Evolutionary conservation across 2,329 filamentous ascomycete species (phyloP), one percentile per base, ranked within the genome.

Genomic region (Leptographium flavum): DNA sequence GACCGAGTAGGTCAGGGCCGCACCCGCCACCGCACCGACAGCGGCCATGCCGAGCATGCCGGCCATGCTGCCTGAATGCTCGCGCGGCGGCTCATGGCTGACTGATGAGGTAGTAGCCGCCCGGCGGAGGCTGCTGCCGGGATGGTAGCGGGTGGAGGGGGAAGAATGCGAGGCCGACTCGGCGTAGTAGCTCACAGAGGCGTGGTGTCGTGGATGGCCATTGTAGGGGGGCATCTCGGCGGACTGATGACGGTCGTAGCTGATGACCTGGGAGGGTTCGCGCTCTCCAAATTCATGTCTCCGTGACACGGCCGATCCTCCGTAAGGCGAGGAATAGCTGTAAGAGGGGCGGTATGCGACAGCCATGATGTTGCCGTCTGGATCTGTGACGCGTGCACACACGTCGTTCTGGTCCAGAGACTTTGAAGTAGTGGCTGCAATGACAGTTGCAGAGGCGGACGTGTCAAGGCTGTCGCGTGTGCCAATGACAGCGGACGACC

Each of bases 331-430:
- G 23, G 60, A 54, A 42, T 66, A 63, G 30, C 60, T 60, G 35
- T 55, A 52, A 33, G 59, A 57, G 13, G 60, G 58, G 9, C 69
- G 68, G 58, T 78, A 83, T 42, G 88, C 76, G 27, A 85, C 82
- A 57, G 92, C 84, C 58, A 94, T 79, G 54, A 74, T 83, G 64
- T 94, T 93, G 42, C 84, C 84, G 64, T 94, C 86, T 45, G 85
- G 72, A 61, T 94, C 87, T 49, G 78, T 72, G 35, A 87, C 79
- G 70, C 65, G 76, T 67, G 62, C 73, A 64, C 56, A 60, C 52
- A 54, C 62, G 50, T 62, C 63, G 22, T 23, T 39, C 17, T 32
- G 21, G 17, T 42, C 43, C 15, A 30, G 11, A n/a, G 28, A 21
- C 6, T 14, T 22, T 14, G 39, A 31, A 39, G 23, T 28, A 21